Evolutionary conservation across 371 early-diverging fungal species (phyloP), one percentile per base, ranked within the genome.

Genomic region (Mortierella sp.): DNA sequence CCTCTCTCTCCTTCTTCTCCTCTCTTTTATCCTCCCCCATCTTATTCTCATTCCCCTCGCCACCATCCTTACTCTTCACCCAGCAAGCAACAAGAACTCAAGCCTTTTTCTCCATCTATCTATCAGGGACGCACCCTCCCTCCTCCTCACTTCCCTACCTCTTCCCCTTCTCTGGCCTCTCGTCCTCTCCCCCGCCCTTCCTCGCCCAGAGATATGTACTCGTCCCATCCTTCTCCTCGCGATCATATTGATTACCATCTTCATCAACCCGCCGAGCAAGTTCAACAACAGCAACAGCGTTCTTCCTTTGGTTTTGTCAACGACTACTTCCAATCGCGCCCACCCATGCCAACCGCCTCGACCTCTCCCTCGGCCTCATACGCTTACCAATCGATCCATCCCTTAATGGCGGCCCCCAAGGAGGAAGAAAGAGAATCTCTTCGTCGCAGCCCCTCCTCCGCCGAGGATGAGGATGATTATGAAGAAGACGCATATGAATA

Each of bases 391-490:
- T 65, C 73, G 38, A 32, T 49, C 72, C 43, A 70, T 60, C 70
- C 81, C 16, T 35, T 81, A 71, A 81, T 81, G 70, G 29, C 71
- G 35, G 63, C 73, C 3, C 78, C 78, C 54, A 74, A 82, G 44
- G 72, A 77, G 29, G 82, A 82, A 54, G 65, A 65, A 65, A 38
- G 65, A 65, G 38, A 65, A 38, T 65, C 38, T 38, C 65, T 10
- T 65, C 65, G 65, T 38, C 65, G 65, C 65, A 38, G 65, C 6
- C 65, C 65, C 32, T 65, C 38, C 21, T 38, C 38, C 1, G 38
- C 76, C 1, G 55, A 55, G n/a, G 75, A 71, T 3, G 75, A 75
- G 1, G 75, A 71, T 46, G 74, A 78, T 10, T 71, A 54, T 18
- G 77, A 63, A 2, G 82, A 79, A 14, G 74, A 65, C 48, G 72